A percentile compares a stretch with the other conserved stretches of the same genome.
Evolutionary conservation across 768 basidiomycete genomes (phyloP).

Genomic region (Gelatoporia subvermispora): DNA sequence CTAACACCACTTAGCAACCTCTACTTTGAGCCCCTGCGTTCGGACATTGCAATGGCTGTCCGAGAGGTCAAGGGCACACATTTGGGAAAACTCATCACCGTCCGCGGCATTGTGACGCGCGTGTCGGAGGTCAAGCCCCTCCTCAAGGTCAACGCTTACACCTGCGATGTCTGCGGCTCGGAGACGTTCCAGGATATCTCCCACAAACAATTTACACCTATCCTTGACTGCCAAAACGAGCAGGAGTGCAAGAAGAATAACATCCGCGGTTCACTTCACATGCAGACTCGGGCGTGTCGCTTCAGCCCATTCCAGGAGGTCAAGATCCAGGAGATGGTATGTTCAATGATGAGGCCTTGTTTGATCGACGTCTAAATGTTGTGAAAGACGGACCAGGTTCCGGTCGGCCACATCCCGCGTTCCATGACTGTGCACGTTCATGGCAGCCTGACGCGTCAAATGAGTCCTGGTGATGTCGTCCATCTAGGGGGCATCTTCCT

Average conservation of each 20-base stretch:
- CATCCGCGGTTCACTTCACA: conserved; percentile 86
- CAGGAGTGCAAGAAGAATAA: conserved; percentile 83
- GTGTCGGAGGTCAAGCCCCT: conserved; percentile 99
- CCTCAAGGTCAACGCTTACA: conserved; percentile 95
- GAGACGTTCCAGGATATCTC: conserved; percentile 98
- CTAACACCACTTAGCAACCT: conserved; percentile 61
- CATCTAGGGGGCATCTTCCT: conserved; percentile 96
- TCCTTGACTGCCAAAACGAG: conserved; percentile 83
- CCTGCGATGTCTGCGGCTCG: conserved; percentile 95
- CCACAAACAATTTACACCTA: conserved; percentile 85
- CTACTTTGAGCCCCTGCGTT: conserved; percentile 86
- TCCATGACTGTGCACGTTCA: conserved; percentile 97
- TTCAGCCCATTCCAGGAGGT: conserved; percentile 99
- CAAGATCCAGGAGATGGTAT: conserved; percentile 97
- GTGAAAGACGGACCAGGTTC: conserved; percentile 98
- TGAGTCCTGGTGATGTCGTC: conserved; percentile 95
- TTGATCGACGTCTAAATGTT: no score
- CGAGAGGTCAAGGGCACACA: conserved; percentile 83
- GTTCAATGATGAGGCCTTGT: no score
- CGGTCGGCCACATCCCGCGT: conserved; percentile 97
- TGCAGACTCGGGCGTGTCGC: conserved; percentile 97
- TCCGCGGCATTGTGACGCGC: conserved; percentile 96
- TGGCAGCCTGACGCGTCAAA: conserved; percentile 80
- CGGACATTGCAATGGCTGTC: conserved; percentile 77
- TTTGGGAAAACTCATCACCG: conserved; percentile 91